Evolutionary conservation across 768 basidiomycete species (phyloP).

Genomic region (Termitomyces sp.): DNA sequence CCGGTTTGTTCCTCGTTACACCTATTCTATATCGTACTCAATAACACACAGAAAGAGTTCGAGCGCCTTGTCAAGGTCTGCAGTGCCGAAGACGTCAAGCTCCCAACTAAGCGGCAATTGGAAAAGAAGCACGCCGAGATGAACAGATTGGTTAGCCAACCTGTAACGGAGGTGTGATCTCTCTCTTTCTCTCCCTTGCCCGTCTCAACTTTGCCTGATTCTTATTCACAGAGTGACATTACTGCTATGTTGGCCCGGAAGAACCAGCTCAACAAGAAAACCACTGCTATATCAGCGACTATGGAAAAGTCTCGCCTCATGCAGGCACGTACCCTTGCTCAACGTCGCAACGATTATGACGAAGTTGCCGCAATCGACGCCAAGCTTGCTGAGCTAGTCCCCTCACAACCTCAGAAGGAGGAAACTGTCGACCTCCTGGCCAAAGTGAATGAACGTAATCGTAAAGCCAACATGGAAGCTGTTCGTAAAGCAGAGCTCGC

Average conservation of each 20-base stretch:
- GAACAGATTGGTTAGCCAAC: slow-evolving; percentile 51
- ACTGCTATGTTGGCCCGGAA: slow-evolving; percentile 74
- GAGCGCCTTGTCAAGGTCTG: slow-evolving; percentile 49
- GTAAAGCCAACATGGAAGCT: slow-evolving; percentile 77
- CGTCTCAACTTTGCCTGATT: background rate
- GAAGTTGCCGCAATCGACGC: slow-evolving; percentile 62
- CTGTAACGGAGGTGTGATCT: slow-evolving; percentile 70
- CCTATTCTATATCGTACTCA: background rate
- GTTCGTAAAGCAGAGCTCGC: slow-evolving; percentile 73
- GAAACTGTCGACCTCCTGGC: slow-evolving; percentile 53
- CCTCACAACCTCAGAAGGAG: slow-evolving; percentile 16
- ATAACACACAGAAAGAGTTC: slow-evolving; percentile 61
- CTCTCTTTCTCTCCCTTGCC: slow-evolving; percentile 15
- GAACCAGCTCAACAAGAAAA: slow-evolving; percentile 34
- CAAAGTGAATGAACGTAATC: slow-evolving; percentile 87
- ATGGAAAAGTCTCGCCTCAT: slow-evolving; percentile 66
- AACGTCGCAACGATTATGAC: slow-evolving; percentile 64
- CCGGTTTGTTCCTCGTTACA: slow-evolving; percentile 48
- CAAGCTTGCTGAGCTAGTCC: slow-evolving; percentile 54
- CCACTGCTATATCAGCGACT: slow-evolving; percentile 32
- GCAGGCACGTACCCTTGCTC: slow-evolving; percentile 71
- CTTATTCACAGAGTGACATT: slow-evolving; percentile 65
- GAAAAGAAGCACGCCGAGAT: slow-evolving; percentile 67
- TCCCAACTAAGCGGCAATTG: slow-evolving; percentile 66
- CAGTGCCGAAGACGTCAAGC: slow-evolving; percentile 47